Percentiles rank a stretch among this genome's conserved stretches.
Evolutionary conservation across 768 basidiomycete genomes (phyloP).

Genomic region (Mycena haematopus): DNA sequence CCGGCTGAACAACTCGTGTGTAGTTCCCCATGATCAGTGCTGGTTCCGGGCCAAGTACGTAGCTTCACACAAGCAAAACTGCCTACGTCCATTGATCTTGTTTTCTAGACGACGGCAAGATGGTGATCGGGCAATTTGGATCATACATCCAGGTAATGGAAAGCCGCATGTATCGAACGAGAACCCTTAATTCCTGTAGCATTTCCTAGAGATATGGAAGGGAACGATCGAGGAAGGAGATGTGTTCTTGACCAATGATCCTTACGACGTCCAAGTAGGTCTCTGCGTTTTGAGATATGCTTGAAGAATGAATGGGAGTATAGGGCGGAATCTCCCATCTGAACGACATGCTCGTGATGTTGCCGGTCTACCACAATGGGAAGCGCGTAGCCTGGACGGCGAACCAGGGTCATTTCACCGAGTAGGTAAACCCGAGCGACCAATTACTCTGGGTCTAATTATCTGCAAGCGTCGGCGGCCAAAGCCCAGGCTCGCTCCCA

Average conservation of each 20-base stretch:
- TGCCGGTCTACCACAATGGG: slow-evolving; percentile 34
- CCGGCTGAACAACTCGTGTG: slow-evolving; percentile 19
- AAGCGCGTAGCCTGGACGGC: slow-evolving; percentile 39
- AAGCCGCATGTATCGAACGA: neutral
- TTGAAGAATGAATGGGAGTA: neutral
- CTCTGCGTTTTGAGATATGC: neutral
- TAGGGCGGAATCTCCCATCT: slow-evolving; percentile 30
- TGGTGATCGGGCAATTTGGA: slow-evolving; percentile 31
- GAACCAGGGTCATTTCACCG: slow-evolving; percentile 38
- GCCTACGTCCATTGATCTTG: neutral
- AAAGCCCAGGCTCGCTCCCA: slow-evolving; percentile 16
- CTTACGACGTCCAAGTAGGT: slow-evolving; percentile 32
- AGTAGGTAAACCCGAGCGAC: slow-evolving; percentile 10
- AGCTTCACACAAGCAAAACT: neutral
- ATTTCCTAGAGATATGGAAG: slow-evolving; percentile 27
- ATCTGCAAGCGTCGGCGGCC: slow-evolving; percentile 20
- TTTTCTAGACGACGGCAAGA: slow-evolving; percentile 11
- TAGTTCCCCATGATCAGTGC: slow-evolving; percentile 40
- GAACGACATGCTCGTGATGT: slow-evolving; percentile 24
- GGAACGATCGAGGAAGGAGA: slow-evolving; percentile 18
- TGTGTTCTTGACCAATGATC: slow-evolving; percentile 37
- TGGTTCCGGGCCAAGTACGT: slow-evolving; percentile 34
- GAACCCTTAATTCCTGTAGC: slow-evolving; percentile 3
- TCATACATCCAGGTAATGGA: slow-evolving; percentile 27
- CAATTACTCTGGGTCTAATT: neutral